Conservation (phyloP, 1,284 basidiomycete species). For the Moesziomyces antarcticus region DNA sequence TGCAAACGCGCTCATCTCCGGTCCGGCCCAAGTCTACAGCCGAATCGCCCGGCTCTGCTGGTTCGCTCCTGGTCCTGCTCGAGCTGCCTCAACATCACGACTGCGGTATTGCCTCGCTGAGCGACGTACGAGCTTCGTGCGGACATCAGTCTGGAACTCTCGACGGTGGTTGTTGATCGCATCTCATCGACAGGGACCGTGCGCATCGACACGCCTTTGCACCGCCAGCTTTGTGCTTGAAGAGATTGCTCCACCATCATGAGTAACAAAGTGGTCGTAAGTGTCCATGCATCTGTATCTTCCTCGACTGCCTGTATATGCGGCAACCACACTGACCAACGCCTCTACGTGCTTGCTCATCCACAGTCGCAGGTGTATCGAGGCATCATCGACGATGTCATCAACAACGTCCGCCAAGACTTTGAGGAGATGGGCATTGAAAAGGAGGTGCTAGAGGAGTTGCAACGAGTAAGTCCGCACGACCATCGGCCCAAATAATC, state of each 20-base stretch:
- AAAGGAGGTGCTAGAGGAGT: slow-evolving; percentile 86
- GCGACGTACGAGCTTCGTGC: no score
- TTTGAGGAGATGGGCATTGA: slow-evolving; percentile 97
- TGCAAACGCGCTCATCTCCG: no score
- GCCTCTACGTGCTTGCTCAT: background rate
- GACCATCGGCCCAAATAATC: no score
- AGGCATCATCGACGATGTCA: slow-evolving; percentile 95
- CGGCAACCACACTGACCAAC: slow-evolving; percentile 2
- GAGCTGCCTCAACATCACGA: no score
- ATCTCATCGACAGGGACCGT: no score
- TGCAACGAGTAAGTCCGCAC: slow-evolving; percentile 80
- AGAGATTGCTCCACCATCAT: slow-evolving; percentile 20
- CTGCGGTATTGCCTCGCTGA: no score
- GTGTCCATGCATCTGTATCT: slow-evolving; percentile 12
- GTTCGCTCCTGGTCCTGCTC: no score
- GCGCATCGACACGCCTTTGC: no score
- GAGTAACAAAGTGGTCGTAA: slow-evolving; percentile 58
- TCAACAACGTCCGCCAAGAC: slow-evolving; percentile 85
- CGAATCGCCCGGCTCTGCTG: no score
- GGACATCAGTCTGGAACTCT: no score
- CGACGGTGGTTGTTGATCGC: no score
- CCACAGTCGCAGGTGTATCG: slow-evolving; percentile 92
- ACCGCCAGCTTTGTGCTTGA: background rate
- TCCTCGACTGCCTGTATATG: background rate
- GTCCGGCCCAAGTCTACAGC: no score